A percentile compares a stretch with the other conserved stretches of the same genome.
Conservation (phyloP, 495 filamentous ascomycete species). For the Patellaria atrata region DNA sequence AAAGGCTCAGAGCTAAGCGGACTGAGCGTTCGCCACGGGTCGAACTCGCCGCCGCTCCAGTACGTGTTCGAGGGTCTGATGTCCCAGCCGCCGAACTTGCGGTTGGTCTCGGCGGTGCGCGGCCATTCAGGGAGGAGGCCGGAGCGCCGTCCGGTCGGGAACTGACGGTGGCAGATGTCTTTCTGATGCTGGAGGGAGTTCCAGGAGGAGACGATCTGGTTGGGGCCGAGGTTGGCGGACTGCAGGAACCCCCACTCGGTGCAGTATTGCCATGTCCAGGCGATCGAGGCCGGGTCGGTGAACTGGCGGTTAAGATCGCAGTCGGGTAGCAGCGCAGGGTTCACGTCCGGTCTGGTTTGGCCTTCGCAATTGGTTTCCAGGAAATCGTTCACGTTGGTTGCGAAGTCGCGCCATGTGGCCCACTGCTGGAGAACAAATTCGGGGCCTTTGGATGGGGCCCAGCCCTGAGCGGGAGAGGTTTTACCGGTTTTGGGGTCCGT, state of each 20-base stretch:
- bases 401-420: constrained; percentile 34
- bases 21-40: constrained; percentile 44
- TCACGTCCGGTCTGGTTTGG: neutral
- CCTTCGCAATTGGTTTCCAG: constrained; percentile 30
- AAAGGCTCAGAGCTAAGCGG: constrained; percentile 32
- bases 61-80: constrained; percentile 45
- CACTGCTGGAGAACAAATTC: constrained; percentile 33
- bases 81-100: constrained; percentile 38
- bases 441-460: constrained; percentile 28
- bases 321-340: constrained; percentile 11
- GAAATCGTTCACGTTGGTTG: constrained; percentile 29
- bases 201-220: constrained; percentile 37
- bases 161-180: constrained; percentile 38
- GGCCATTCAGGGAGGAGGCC: constrained; percentile 34
- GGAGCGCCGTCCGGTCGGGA: constrained; percentile 32
- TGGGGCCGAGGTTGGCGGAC: constrained; percentile 33
- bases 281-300: constrained; percentile 27
- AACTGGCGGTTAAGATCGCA: constrained; percentile 31
- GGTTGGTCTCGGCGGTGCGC: constrained; percentile 28
- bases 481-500: constrained; percentile 19
- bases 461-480: constrained; percentile 25
- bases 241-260: constrained; percentile 40
- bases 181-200: constrained; percentile 38
- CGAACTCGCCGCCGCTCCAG: constrained; percentile 41
- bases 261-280: constrained; percentile 49